These are phyloP conservation scores for Boletus rufocinnamomeus DNA, from an alignment of 768 basidiomycete genomes.

Conservation along the genomic window DNA sequence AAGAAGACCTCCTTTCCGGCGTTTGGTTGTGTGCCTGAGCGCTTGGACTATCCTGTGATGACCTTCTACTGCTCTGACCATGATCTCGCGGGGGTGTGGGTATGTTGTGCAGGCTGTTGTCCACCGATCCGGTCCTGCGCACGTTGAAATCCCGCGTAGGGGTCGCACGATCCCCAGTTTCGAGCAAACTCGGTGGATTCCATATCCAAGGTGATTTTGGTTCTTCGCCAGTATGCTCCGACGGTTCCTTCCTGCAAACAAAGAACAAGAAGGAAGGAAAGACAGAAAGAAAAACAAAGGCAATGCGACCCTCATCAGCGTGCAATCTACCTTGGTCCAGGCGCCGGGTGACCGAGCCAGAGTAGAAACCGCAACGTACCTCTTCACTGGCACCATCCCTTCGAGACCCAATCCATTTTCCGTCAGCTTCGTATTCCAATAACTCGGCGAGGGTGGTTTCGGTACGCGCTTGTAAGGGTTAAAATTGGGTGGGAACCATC, in stretches of 20 bases:
- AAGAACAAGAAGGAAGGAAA: background rate
- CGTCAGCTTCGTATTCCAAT: conserved; percentile 56
- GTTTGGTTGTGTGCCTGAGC: conserved; percentile 23
- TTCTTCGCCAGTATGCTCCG: conserved; percentile 38
- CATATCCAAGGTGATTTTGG: conserved; percentile 74
- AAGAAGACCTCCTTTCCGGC: conserved; percentile 23
- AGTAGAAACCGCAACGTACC: conserved; percentile 42
- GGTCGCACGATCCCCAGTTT: conserved; percentile 30
- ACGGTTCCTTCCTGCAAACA: conserved; percentile 28
- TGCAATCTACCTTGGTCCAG: conserved; percentile 2
- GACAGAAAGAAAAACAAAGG: background rate
- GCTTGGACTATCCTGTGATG: conserved; percentile 16
- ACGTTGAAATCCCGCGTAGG: conserved; percentile 31
- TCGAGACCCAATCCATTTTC: conserved; percentile 68
- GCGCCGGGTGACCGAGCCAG: background rate
- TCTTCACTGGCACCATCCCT: conserved; percentile 61
- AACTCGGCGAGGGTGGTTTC: conserved; percentile 63
- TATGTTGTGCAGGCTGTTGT: conserved; percentile 6
- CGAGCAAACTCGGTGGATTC: conserved; percentile 52
- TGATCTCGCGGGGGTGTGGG: conserved; percentile 28
- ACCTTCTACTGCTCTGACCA: conserved; percentile 18
- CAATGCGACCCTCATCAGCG: conserved; percentile 12
- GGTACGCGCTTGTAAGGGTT: conserved; percentile 69
- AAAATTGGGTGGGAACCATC: conserved; percentile 36
- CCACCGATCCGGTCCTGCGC: conserved; percentile 28